Percentiles rank a stretch among this genome's conserved stretches.
Conservation (phyloP, 768 basidiomycete genomes). For the Lanmaoa pseudosensibilis region DNA sequence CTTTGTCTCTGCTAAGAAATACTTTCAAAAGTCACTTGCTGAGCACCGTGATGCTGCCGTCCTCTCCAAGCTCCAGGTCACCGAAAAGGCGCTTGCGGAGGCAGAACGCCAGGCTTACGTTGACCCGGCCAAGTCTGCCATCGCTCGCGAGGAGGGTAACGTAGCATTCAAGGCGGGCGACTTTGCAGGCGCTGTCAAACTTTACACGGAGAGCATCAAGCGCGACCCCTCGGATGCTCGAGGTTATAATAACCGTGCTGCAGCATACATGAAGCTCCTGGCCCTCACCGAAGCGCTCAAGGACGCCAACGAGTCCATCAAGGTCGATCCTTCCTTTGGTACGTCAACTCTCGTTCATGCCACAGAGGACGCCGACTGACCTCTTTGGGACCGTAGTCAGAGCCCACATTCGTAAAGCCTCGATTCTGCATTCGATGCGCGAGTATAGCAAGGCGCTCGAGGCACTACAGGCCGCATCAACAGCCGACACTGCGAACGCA, state of each 20-base stretch:
- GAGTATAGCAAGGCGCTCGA: slow-evolving; percentile 88
- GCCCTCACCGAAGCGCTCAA: slow-evolving; percentile 96
- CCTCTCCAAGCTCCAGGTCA: slow-evolving; percentile 83
- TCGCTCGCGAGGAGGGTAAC: slow-evolving; percentile 92
- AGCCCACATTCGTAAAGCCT: slow-evolving; percentile 92
- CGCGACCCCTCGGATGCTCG: slow-evolving; percentile 86
- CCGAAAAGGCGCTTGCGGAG: slow-evolving; percentile 78
- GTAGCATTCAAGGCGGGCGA: slow-evolving; percentile 87
- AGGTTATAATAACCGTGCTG: slow-evolving; percentile 98
- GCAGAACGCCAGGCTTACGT: slow-evolving; percentile 81
- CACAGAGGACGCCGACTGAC: background rate
- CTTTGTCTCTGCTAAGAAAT: slow-evolving; percentile 76
- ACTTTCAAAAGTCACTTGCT: slow-evolving; percentile 88
- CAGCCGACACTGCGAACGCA: slow-evolving; percentile 78
- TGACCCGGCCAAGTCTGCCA: slow-evolving; percentile 77
- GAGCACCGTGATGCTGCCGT: slow-evolving; percentile 96
- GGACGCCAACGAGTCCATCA: slow-evolving; percentile 92
- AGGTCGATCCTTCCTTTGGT: slow-evolving; percentile 85
- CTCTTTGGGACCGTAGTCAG: slow-evolving; percentile 51
- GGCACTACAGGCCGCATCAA: slow-evolving; percentile 72
- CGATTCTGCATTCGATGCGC: slow-evolving; percentile 85
- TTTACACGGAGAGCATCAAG: slow-evolving; percentile 96
- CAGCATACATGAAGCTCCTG: slow-evolving; percentile 92
- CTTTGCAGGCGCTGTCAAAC: slow-evolving; percentile 88
- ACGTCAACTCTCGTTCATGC: slow-evolving; percentile 18